phyloP scores from a whole-genome alignment of 177 flowering plant species.

The Vitis hybrid region DNA sequence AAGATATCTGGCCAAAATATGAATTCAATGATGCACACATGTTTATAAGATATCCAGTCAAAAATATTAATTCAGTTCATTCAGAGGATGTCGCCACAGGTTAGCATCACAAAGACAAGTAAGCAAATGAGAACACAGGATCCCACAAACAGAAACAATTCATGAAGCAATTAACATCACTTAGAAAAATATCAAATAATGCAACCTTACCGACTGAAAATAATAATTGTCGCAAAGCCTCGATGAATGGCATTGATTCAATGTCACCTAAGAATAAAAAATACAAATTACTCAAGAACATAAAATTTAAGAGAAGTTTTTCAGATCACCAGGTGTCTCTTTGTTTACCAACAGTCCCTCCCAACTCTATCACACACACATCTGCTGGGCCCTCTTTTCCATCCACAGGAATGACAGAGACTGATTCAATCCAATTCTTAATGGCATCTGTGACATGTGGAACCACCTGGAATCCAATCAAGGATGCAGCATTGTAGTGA shows the following conservation, averaged over 20 bases:
- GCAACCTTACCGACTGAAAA: constrained; percentile 76
- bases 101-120: not conserved
- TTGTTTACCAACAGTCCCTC: constrained; percentile 91
- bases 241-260: constrained; percentile 98
- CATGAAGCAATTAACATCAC: not conserved
- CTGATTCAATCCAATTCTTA: constrained; percentile 79
- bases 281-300: not conserved
- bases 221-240: constrained; percentile 90
- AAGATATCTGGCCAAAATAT: too few species aligned
- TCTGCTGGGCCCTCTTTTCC: constrained; percentile 89
- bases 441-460: constrained; percentile 98
- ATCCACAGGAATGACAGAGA: constrained; percentile 86
- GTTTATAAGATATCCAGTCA: not conserved
- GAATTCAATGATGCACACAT: not conserved
- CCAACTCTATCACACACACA: constrained; percentile 97
- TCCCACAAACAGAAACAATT: not conserved
- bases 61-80: not conserved
- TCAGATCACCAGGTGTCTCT: not conserved
- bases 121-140: not conserved
- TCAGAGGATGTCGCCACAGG: not conserved
- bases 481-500: constrained; percentile 1
- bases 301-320: not conserved
- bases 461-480: constrained; percentile 62
- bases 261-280: constrained; percentile 68
- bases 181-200: constrained; percentile 1